Evolutionary conservation across 257 asterid genomes (phyloP).

Genomic region (Lycium ferocissimum): DNA sequence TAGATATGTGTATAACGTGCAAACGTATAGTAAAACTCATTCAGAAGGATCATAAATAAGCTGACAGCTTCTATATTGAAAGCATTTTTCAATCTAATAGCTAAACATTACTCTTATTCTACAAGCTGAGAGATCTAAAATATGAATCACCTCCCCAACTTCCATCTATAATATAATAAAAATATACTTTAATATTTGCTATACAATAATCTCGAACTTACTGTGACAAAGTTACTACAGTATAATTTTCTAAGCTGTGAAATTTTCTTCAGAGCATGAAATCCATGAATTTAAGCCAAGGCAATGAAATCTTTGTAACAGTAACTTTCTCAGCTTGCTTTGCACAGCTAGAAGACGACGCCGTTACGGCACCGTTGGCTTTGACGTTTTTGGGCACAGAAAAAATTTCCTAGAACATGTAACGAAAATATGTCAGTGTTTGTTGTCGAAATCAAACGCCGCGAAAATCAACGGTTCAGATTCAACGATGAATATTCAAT

Average conservation of each 20-base stretch:
- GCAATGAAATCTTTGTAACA: constrained; percentile 36
- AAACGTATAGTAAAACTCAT: neutral
- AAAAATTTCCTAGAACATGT: constrained; percentile 88
- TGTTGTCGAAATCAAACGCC: neutral
- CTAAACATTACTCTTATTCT: neutral
- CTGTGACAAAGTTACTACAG: neutral
- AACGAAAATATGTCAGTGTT: neutral
- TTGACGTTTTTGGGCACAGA: constrained; percentile 49
- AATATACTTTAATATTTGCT: neutral
- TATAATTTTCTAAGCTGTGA: neutral
- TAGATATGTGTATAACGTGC: too few relatives aligned
- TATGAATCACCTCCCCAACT: too few relatives aligned
- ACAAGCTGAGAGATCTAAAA: neutral
- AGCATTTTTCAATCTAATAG: neutral
- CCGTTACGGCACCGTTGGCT: constrained; percentile 25
- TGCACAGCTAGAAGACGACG: constrained; percentile 56
- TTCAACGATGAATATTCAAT: too few relatives aligned
- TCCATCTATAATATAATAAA: neutral
- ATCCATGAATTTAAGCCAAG: constrained; percentile 74
- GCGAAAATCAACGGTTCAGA: neutral
- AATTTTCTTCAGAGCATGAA: constrained; percentile 49
- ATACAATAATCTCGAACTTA: neutral
- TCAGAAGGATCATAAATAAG: neutral
- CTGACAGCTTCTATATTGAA: neutral
- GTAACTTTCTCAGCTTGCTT: constrained; percentile 53